Evolutionary conservation across 1,284 basidiomycete genomes (phyloP), one percentile per base, ranked within the genome.

Genomic region (Leccinum pseudoinsigne): DNA sequence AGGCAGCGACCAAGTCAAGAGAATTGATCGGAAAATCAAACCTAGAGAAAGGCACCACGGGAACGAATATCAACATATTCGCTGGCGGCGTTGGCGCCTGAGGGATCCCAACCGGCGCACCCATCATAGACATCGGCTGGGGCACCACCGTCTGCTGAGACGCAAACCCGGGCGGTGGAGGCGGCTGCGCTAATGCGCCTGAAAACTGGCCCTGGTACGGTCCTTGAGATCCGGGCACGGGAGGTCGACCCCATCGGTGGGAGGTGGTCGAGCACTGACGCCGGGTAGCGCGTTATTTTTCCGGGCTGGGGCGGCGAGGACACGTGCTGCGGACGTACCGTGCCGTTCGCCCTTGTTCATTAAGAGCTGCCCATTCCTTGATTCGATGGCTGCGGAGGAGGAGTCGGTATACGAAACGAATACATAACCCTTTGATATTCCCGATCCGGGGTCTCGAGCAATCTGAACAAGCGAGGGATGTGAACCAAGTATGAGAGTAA

Each of bases 291-390:
- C 93, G 67, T 95, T 95, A 77, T 97, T 95, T 78, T 97, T 97
- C 70, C 95, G 87, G 47, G 97, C 97, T 77, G 98, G 95, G 2
- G 94, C 89, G 2, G 97, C 95, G 67, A 99, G 86, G 55, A 98
- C 84, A 64, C 97, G 89, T 79, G 98, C 97, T 2, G 97, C 96
- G 21, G 92, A 84, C 4, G 96, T 97, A 42, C 97, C 97, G 72
- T 99, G 97, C 16, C 96, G 86, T 77, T 99, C 97, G 64, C 96
- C 95, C 77, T 98, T 98, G 82, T 98, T 98, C 89, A 97, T 95
- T 55, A 98, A 83, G 86, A 95, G 98, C 73, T 99, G 97, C 56
- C 89, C 88, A 72, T 98, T 97, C 94, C 98, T 96, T 21, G 94
- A 87, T 78, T 98, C 96, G 65, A 97, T 87, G 5, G 97, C 97